Percentiles rank a stretch among this genome's conserved stretches.
These are phyloP conservation scores for Tolypocladium ophioglossoides DNA, from an alignment of 2,329 filamentous ascomycete species.

Conservation along the genomic window DNA sequence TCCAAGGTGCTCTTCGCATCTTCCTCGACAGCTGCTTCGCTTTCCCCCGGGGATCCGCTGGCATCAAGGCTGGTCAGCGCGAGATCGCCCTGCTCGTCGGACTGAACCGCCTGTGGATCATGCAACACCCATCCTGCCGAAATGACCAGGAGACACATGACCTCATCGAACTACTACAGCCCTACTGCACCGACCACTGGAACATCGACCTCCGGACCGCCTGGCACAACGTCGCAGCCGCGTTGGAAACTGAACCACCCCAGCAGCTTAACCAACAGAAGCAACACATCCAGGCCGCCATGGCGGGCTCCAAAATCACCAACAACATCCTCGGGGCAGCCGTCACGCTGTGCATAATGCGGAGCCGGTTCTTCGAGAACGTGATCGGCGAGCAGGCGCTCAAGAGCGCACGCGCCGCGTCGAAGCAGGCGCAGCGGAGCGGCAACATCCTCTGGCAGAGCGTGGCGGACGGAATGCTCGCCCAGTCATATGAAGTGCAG, in stretches of 20 bases:
- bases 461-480: conserved; percentile 69
- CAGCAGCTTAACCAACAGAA: conserved; percentile 68
- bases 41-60: conserved; percentile 24
- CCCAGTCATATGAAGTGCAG: conserved; percentile 62
- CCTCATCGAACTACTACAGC: conserved; percentile 55
- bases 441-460: conserved; percentile 69
- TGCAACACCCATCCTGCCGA: conserved; percentile 49
- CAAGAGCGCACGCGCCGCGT: conserved; percentile 62
- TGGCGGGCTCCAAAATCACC: conserved; percentile 57
- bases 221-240: conserved; percentile 65
- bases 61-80: conserved; percentile 40
- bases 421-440: conserved; percentile 56
- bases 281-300: conserved; percentile 61
- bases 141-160: conserved; percentile 47
- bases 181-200: conserved; percentile 56
- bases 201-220: conserved; percentile 70
- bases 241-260: conserved; percentile 49
- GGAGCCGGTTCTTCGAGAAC: conserved; percentile 68
- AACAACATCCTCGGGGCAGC: conserved; percentile 72
- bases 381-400: conserved; percentile 72
- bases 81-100: conserved; percentile 57
- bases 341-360: conserved; percentile 79
- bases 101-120: conserved; percentile 62
- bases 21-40: conserved; percentile 54
- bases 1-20: conserved; percentile 54